These are phyloP conservation scores for Aspergillus sclerotialis DNA, from an alignment of 2,329 filamentous ascomycete species.

Conservation along the genomic window DNA sequence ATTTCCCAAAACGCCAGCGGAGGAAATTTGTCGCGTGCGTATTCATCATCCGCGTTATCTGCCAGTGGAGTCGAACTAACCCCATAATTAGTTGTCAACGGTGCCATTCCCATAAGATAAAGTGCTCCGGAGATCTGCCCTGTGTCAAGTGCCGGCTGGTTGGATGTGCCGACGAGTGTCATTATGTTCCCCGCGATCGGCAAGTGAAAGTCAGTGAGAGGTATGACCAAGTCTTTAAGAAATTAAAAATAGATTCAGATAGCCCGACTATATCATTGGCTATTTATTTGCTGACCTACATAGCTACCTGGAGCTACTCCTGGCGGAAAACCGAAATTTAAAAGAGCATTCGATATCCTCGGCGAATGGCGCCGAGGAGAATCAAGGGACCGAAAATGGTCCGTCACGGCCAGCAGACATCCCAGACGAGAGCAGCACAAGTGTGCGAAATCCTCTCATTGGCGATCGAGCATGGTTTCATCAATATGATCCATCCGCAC, in stretches of 20 bases:
- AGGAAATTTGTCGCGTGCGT: slow-evolving; percentile 28
- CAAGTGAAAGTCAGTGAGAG: slow-evolving; percentile 35
- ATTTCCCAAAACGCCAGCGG: slow-evolving; percentile 13
- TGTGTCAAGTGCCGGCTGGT: slow-evolving; percentile 36
- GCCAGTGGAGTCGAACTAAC: slow-evolving; percentile 1
- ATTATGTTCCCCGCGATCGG: slow-evolving; percentile 36
- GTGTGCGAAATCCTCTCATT: slow-evolving; percentile 26
- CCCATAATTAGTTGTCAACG: slow-evolving; percentile 31
- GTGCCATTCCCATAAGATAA: slow-evolving; percentile 42
- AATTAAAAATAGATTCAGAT: slow-evolving; percentile 1
- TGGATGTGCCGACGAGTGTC: slow-evolving; percentile 31
- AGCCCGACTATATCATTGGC: background rate
- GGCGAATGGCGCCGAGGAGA: slow-evolving; percentile 18
- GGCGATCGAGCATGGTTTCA: slow-evolving; percentile 33
- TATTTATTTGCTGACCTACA: slow-evolving; percentile 4
- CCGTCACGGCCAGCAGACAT: slow-evolving; percentile 13
- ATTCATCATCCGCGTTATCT: background rate
- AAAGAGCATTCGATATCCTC: slow-evolving; percentile 23
- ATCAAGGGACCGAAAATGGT: slow-evolving; percentile 8
- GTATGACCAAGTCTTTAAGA: slow-evolving; percentile 10
- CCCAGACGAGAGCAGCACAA: slow-evolving; percentile 20
- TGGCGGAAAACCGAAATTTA: slow-evolving; percentile 26
- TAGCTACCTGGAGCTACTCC: slow-evolving; percentile 28
- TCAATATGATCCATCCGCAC: slow-evolving; percentile 26
- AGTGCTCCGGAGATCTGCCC: slow-evolving; percentile 40